Evolutionary conservation across 768 basidiomycete genomes (phyloP).

Genomic region (Roridomyces roridus): DNA sequence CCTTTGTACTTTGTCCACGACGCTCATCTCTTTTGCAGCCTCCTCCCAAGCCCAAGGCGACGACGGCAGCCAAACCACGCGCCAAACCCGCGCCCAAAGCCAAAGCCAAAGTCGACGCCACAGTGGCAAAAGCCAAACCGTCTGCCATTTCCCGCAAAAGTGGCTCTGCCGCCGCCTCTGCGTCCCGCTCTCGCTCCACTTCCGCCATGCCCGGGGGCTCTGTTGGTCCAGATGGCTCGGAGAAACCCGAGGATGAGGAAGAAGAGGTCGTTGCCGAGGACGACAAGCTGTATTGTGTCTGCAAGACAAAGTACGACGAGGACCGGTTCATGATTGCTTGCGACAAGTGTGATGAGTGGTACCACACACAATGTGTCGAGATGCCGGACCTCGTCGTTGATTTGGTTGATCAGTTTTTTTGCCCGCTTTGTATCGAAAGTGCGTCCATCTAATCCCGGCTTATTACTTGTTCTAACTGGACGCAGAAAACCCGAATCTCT

Average conservation of each 20-base stretch:
- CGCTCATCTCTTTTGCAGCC: conserved; percentile 30
- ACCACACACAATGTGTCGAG: conserved; percentile 84
- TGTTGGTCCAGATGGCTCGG: conserved; percentile 43
- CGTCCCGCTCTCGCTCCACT: conserved; percentile 70
- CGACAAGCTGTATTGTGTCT: conserved; percentile 87
- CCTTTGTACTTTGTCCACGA: background rate
- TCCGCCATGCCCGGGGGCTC: conserved; percentile 66
- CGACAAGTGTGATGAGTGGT: conserved; percentile 94
- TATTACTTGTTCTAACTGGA: background rate
- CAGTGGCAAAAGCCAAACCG: conserved; percentile 30
- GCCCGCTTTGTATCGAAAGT: conserved; percentile 82
- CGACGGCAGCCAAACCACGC: conserved; percentile 26
- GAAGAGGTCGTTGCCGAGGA: conserved; percentile 58
- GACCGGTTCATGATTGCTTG: conserved; percentile 93
- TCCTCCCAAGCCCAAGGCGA: conserved; percentile 39
- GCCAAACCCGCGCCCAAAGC: conserved; percentile 20
- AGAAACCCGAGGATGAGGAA: conserved; percentile 47
- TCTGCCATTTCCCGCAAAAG: conserved; percentile 36
- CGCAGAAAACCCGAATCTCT: conserved; percentile 64
- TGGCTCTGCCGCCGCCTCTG: conserved; percentile 35
- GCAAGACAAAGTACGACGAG: conserved; percentile 87
- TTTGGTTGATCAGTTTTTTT: conserved; percentile 92
- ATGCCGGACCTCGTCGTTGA: conserved; percentile 85
- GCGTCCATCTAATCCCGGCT: conserved; percentile 34
- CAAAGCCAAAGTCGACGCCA: conserved; percentile 21